phyloP scores from a whole-genome alignment of 129 eudicot genomes.

The Gnaphalium uliginosum region DNA sequence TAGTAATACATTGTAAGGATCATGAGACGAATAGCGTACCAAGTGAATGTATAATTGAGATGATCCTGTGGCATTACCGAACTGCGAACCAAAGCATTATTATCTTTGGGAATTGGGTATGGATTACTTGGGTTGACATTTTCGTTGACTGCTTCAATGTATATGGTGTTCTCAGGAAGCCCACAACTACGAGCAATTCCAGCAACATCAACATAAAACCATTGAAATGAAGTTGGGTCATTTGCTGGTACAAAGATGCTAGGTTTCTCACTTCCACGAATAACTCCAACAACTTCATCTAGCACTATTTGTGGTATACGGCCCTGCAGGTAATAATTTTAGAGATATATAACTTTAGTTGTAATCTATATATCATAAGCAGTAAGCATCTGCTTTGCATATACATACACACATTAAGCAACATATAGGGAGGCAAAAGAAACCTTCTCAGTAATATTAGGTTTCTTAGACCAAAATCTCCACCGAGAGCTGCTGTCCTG shows the following conservation, averaged over 20 bases:
- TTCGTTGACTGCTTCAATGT: constrained; percentile 79
- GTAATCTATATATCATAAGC: neutral
- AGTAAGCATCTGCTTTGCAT: neutral
- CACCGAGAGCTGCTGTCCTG: constrained; percentile 56
- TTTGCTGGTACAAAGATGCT: constrained; percentile 92
- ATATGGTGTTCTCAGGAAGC: constrained; percentile 70
- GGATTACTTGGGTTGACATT: constrained; percentile 74
- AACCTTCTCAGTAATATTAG: constrained; percentile 45
- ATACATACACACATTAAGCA: neutral
- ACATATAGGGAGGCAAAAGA: neutral
- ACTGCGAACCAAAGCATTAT: constrained; percentile 58
- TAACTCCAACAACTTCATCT: constrained; percentile 75
- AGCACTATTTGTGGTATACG: constrained; percentile 38
- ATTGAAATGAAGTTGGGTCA: constrained; percentile 68
- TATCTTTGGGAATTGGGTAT: constrained; percentile 90
- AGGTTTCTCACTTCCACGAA: constrained; percentile 93
- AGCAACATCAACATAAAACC: constrained; percentile 93
- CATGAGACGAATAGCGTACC: constrained; percentile 44
- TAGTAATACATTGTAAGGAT: neutral
- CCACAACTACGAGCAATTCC: constrained; percentile 69
- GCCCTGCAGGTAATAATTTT: constrained; percentile 34
- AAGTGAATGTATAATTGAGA: constrained; percentile 85
- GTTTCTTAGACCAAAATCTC: constrained; percentile 67
- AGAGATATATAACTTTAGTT: constrained; percentile 2
- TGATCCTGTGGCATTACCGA: constrained; percentile 99